Percentiles rank a stretch among this genome's conserved stretches.
Conservation (phyloP, 805 yeast species). For the Candida maesae region DNA sequence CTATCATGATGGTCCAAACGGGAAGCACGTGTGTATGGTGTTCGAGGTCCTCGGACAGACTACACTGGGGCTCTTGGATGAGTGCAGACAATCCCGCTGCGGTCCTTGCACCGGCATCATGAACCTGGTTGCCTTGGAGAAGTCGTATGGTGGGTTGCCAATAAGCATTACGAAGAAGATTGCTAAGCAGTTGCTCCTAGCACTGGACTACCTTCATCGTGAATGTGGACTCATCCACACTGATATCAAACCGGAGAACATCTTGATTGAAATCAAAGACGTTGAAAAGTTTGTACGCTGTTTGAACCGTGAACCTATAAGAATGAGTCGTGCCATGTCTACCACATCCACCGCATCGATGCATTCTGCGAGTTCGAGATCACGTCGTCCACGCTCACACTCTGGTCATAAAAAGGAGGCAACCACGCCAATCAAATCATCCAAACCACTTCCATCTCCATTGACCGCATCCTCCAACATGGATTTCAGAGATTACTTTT, state of each 20-base stretch:
- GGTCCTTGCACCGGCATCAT: constrained; percentile 2
- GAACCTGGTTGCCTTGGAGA: constrained; percentile 26
- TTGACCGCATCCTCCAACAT: constrained; percentile 24
- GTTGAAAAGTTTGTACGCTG: constrained; percentile 44
- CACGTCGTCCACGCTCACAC: background rate
- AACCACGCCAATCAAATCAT: constrained; percentile 28
- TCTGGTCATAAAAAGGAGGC: background rate
- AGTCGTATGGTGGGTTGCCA: constrained; percentile 51
- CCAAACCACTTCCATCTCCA: constrained; percentile 48
- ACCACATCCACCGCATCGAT: constrained; percentile 2
- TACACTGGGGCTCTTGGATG: constrained; percentile 45
- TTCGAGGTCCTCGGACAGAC: constrained; percentile 64
- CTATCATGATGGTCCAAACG: constrained; percentile 56
- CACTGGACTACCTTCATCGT: constrained; percentile 55
- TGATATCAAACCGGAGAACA: constrained; percentile 74
- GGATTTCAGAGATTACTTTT: constrained; percentile 13
- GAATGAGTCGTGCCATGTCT: constrained; percentile 27
- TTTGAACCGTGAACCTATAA: constrained; percentile 4
- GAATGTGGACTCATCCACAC: constrained; percentile 69
- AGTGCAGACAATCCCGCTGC: constrained; percentile 28
- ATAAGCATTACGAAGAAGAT: constrained; percentile 51
- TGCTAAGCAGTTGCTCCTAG: constrained; percentile 49
- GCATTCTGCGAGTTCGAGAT: constrained; percentile 5
- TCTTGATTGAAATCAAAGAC: constrained; percentile 50
- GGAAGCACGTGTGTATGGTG: constrained; percentile 62